Evolutionary conservation across 2,329 filamentous ascomycete genomes (phyloP), one percentile per base, ranked within the genome.

Genomic region (Phaeosphaeria sp.): DNA sequence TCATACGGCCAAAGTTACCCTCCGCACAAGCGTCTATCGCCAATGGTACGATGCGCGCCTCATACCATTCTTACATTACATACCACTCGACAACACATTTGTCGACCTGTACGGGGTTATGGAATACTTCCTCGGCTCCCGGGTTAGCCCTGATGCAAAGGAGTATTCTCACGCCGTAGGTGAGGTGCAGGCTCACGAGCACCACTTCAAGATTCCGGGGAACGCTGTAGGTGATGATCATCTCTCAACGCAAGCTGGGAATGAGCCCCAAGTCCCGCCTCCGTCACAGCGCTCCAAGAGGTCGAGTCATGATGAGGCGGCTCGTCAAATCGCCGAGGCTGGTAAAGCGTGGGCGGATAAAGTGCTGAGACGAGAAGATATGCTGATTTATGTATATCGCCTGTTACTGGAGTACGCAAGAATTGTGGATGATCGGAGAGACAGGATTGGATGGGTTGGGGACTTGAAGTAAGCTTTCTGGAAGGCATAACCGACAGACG

Each of bases 11-110:
- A 87, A 84, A 25, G 74, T 93, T 9, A 89, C 89, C 0, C 86
- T 95, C 77, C 93, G 93, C 78, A 86, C 89, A 6, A 92, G 90
- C 0, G 79, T 94, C 15, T 94, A 89, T 77, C 83, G 85, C 24
- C 90, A 94, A 74, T 95, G 91, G 91, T 91, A 93, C 69, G 91
- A 93, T 72, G 80, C 58, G 67, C 80, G 73, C 63, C 80, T 94
- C 1, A 79, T 91, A 1, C 83, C 90, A 0, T 95, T 91, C 91
- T 86, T 87, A 70, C 91, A 95, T 75, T 94, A 91, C 67, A 88
- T 93, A 1, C 91, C 91, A 17, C 88, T 94, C 84, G 89, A 93
- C 71, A 90, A 86, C 68, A 85, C 87, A 1, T 93, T 89, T 67
- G 79, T 85, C 36, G 91, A 93, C 65, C 84, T 90, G 67, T 93